Conservation (phyloP, 441 rosid genomes). For the Manihot esculenta region DNA sequence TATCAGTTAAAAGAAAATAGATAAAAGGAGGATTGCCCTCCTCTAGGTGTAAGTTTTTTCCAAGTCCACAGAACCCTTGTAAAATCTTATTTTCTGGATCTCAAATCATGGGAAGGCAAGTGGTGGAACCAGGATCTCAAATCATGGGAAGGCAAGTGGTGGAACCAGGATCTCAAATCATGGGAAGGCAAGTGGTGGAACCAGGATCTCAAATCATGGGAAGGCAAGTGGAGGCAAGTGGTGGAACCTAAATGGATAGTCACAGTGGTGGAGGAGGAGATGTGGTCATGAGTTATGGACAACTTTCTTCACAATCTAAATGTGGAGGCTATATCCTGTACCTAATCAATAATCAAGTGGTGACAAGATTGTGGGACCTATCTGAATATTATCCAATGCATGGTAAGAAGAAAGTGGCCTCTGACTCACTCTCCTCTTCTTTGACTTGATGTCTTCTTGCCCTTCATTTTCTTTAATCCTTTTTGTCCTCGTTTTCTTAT, state of each 20-base stretch:
- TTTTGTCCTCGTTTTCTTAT: neutral
- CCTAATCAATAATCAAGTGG: neutral
- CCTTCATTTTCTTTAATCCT: neutral
- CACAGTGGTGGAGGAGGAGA: constrained; percentile 18
- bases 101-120: no score
- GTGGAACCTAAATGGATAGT: constrained; percentile 23
- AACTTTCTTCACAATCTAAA: constrained; percentile 14
- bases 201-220: no score
- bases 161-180: no score
- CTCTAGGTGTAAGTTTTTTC: no score
- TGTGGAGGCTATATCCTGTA: neutral
- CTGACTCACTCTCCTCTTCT: neutral
- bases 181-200: no score
- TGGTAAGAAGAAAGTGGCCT: neutral
- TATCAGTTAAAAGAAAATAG: no score
- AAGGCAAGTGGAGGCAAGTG: constrained; percentile 18
- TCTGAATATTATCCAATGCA: neutral
- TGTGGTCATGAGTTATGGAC: constrained; percentile 36
- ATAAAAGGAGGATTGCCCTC: no score
- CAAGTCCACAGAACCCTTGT: no score
- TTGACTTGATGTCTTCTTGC: neutral
- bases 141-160: no score
- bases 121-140: no score
- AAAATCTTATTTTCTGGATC: no score
- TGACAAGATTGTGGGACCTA: neutral